Base-by-base conservation (phyloP, 176 grass and related monocot species). In the Microstegium vimineum region DNA sequence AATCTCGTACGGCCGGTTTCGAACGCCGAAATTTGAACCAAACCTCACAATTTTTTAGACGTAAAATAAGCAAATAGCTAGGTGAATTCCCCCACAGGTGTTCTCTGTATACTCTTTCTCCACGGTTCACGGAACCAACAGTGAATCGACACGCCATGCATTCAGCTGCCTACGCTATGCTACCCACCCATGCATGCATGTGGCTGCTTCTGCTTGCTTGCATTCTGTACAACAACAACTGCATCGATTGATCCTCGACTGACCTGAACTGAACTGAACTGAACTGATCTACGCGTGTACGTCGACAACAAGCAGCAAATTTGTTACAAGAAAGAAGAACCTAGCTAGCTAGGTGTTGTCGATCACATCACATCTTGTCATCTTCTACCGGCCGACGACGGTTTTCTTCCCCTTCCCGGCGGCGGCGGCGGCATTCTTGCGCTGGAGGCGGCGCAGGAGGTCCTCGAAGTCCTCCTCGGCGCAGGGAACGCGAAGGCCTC, bases 401-500 rank as follows among this genome's bases (percentile, higher is more conserved):
- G 1, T 12, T 36, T 89, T 66, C 82, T 74, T 89, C 15, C 76
- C 77, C 63, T n/a, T n/a, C n/a, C n/a, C n/a, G n/a, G n/a, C n/a
- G n/a, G n/a, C n/a, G n/a, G 17, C 52, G 65, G 17, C 80, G 56
- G 3, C 14, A 13, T 62, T 75, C 22, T 88, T 75, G 51, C 66
- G 74, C 23, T 59, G 62, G 77, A 89, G 80, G 27, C 18, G 41
- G 30, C 70, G 51, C 2, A 94, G 73, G 72, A 91, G 81, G n/a
- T 79, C 72, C 22, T 83, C 28, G 62, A 94, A 87, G 73, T 91
- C 73, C 20, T 79, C 86, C 87, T 89, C 87, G 76, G 76, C 77
- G 69, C 87, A 89, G 1, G 92, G 92, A 34, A 94, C 75, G 43
- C 82, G 66, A 1, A 94, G 87, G 20, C 89, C 89, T 33, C 57